Base-by-base conservation (phyloP, 805 yeast species). In the Spathaspora hagerdaliae region DNA sequence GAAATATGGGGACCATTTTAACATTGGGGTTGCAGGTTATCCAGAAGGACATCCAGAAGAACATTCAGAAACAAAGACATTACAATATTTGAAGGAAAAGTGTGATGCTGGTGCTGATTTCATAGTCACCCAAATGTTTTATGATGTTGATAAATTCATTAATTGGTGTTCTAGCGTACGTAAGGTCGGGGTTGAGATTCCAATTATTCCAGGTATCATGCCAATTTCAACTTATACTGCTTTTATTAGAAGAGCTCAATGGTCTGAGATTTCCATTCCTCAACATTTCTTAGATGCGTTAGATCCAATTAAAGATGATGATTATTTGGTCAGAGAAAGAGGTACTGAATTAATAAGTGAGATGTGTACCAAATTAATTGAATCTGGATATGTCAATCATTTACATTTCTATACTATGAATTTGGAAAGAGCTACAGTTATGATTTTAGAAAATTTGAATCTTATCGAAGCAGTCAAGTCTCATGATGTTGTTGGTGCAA, bases 21-120 rank as follows among this genome's bases (percentile, higher is more conserved):
- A 85, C 64, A 90, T 94, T 54, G 99, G 97, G 42, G 95, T 94
- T 19, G 98, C 98, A 8, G 99, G 88, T 2, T 94, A 94, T 63
- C 97, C 99, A 1, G 99, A 94, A 63, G 97, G 97, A 2, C 96
- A 91, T 58, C 91, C 97, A 3, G 99, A 94, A 59, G 96, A 89
- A 59, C 63, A 71, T 15, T 53, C 58, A 38, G 81, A 80, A 45
- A 67, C 68, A 7, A 74, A 73, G 24, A 60, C 71, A 35, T 71
- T 88, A 50, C 67, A 67, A 24, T 86, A 76, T 56, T 74, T 94
- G 60, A 88, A 87, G 64, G 89, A 88, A 58, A 94, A 94, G 60
- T 83, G 89, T 52, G 97, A 94, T 54, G 89, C 86, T 1, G 99
- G 99, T 19, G 99, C 96, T 5, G 85, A 86, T 56, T 92, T 94